Evolutionary conservation across 2,329 filamentous ascomycete genomes (phyloP).

Genomic region (Metarhizium humberi): DNA sequence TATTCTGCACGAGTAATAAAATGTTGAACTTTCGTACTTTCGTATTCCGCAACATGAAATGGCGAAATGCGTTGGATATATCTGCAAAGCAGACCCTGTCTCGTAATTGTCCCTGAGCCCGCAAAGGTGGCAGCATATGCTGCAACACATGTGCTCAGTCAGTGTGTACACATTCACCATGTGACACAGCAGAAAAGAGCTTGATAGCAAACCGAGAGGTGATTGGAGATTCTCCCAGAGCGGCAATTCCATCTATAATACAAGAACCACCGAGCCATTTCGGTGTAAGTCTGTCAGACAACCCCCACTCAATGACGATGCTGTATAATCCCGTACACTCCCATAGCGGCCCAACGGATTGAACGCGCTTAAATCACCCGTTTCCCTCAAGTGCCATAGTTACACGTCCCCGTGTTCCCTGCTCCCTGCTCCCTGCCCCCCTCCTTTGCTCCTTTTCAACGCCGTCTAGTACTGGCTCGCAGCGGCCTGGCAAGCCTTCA

Average conservation of each 20-base stretch:
- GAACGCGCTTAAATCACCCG: no score
- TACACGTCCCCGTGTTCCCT: neutral
- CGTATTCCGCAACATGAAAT: neutral
- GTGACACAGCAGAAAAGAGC: neutral
- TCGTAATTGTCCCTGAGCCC: neutral
- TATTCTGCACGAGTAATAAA: neutral
- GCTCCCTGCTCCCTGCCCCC: neutral
- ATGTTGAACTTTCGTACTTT: neutral
- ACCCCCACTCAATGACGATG: neutral
- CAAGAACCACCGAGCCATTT: neutral
- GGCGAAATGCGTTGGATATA: neutral
- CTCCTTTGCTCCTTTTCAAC: neutral
- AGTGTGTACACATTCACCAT: neutral
- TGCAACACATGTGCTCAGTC: neutral
- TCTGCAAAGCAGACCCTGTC: neutral
- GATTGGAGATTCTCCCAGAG: slow-evolving; percentile 8
- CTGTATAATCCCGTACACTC: neutral
- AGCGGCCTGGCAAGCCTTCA: slow-evolving; percentile 80
- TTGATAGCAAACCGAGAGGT: neutral
- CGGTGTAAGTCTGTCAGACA: neutral
- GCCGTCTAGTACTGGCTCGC: slow-evolving; percentile 56
- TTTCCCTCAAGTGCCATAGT: neutral
- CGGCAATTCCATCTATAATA: slow-evolving; percentile 19
- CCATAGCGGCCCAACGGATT: neutral
- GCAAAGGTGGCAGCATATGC: neutral